Percentiles rank a stretch among this genome's conserved stretches.
These are phyloP conservation scores for Lipomyces chichibuensis DNA, from an alignment of 805 yeast species.

Conservation along the genomic window DNA sequence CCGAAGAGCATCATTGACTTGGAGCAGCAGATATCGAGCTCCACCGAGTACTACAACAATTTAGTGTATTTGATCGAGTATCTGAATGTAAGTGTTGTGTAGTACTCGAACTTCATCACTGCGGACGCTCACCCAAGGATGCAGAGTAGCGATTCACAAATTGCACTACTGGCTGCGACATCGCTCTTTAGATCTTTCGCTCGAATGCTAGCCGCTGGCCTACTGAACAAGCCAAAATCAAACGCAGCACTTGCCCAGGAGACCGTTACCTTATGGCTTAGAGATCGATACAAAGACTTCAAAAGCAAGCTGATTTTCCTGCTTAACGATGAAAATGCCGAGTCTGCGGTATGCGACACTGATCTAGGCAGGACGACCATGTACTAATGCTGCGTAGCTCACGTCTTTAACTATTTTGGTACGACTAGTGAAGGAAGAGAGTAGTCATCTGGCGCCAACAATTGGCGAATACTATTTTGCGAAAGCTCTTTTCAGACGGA, in stretches of 20 bases:
- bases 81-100: constrained; percentile 39
- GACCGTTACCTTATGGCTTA: constrained; percentile 64
- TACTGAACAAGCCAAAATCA: constrained; percentile 43
- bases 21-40: constrained; percentile 37
- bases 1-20: constrained; percentile 27
- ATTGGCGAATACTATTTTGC: constrained; percentile 66
- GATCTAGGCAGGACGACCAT: not conserved
- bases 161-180: constrained; percentile 39
- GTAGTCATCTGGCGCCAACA: constrained; percentile 55
- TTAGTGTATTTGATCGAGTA: constrained; percentile 53
- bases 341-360: constrained; percentile 50
- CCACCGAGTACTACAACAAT: constrained; percentile 60
- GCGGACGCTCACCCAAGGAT: not conserved
- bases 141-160: constrained; percentile 33
- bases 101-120: not conserved
- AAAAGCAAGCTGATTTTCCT: constrained; percentile 51
- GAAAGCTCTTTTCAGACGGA: constrained; percentile 52
- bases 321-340: constrained; percentile 47
- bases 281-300: constrained; percentile 58
- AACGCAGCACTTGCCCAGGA: constrained; percentile 50
- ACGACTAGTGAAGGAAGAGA: constrained; percentile 58
- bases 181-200: constrained; percentile 55
- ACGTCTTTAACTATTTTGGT: constrained; percentile 38
- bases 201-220: constrained; percentile 50
- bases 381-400: constrained; percentile 10